phyloP scores from a whole-genome alignment of 2,329 filamentous ascomycete genomes.

The Curvularia verruculosa region DNA sequence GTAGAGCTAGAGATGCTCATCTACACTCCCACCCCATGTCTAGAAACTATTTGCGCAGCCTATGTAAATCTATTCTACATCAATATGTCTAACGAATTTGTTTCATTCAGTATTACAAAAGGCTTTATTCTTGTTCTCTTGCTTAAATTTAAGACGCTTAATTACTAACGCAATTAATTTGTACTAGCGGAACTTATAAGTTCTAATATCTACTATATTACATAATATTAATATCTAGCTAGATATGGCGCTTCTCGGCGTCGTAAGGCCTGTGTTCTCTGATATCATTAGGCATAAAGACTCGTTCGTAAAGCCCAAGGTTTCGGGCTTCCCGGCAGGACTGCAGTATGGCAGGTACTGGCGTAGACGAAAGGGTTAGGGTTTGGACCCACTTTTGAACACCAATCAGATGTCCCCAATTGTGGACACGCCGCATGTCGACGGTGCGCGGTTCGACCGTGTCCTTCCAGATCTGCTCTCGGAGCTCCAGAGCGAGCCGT shows the following conservation, averaged over 20 bases:
- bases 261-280: background rate
- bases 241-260: slow-evolving; percentile 7
- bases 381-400: background rate
- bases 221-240: slow-evolving; percentile 14
- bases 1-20: slow-evolving; percentile 7
- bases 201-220: slow-evolving; percentile 11
- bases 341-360: slow-evolving; percentile 12
- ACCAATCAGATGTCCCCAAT: background rate
- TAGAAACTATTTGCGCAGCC: slow-evolving; percentile 13
- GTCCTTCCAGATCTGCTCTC: slow-evolving; percentile 20
- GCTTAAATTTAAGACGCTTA: slow-evolving; percentile 12
- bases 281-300: slow-evolving; percentile 61
- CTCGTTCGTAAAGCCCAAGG: slow-evolving; percentile 8
- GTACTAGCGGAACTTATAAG: background rate
- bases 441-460: slow-evolving; percentile 20
- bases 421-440: slow-evolving; percentile 12
- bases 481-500: slow-evolving; percentile 17
- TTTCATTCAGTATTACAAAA: background rate
- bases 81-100: background rate
- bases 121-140: background rate
- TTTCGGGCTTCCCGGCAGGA: slow-evolving; percentile 18
- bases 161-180: slow-evolving; percentile 5
- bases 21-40: background rate
- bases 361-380: slow-evolving; percentile 10
- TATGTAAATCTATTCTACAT: slow-evolving; percentile 12